A percentile compares a stretch with the other conserved stretches of the same genome.
Conservation (phyloP, 805 yeast species). For the Ogataea thermomethanolica region DNA sequence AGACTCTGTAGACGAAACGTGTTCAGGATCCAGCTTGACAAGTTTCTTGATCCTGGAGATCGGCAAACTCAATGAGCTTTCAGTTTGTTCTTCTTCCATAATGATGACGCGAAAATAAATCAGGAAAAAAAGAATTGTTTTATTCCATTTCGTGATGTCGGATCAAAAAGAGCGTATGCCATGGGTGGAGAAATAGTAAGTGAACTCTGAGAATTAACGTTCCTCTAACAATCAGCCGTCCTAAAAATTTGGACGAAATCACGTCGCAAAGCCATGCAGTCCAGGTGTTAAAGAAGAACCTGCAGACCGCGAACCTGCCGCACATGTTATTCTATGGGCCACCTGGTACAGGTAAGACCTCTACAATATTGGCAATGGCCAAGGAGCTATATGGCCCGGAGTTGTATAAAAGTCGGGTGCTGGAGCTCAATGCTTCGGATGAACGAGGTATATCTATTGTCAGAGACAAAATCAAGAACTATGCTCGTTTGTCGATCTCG, state of each 20-base stretch:
- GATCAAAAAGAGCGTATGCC: conserved; percentile 51
- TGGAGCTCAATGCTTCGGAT: conserved; percentile 86
- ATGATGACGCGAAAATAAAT: conserved; percentile 9
- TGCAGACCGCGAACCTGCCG: conserved; percentile 79
- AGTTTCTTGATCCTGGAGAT: conserved; percentile 66
- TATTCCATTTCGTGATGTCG: conserved; percentile 1
- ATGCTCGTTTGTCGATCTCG: conserved; percentile 82
- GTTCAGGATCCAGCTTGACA: conserved; percentile 73
- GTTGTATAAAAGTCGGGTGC: conserved; percentile 63
- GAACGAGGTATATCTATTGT: conserved; percentile 89
- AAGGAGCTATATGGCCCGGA: conserved; percentile 75
- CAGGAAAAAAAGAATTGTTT: not conserved
- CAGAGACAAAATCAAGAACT: conserved; percentile 77
- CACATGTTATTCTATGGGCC: conserved; percentile 93
- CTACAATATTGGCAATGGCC: conserved; percentile 81
- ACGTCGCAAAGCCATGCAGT: conserved; percentile 92
- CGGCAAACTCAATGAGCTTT: conserved; percentile 42
- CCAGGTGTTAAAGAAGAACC: conserved; percentile 71
- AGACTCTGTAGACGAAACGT: conserved; percentile 58
- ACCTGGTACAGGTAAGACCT: conserved; percentile 91
- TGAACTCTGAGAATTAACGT: conserved; percentile 2
- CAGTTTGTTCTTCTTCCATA: conserved; percentile 16
- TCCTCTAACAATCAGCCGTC: conserved; percentile 50
- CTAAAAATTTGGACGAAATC: conserved; percentile 79
- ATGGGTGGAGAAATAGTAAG: conserved; percentile 86